A percentile compares a stretch with the other conserved stretches of the same genome.
Conservation (phyloP, 2,329 filamentous ascomycete species). For the Aspergillus vadensis region DNA sequence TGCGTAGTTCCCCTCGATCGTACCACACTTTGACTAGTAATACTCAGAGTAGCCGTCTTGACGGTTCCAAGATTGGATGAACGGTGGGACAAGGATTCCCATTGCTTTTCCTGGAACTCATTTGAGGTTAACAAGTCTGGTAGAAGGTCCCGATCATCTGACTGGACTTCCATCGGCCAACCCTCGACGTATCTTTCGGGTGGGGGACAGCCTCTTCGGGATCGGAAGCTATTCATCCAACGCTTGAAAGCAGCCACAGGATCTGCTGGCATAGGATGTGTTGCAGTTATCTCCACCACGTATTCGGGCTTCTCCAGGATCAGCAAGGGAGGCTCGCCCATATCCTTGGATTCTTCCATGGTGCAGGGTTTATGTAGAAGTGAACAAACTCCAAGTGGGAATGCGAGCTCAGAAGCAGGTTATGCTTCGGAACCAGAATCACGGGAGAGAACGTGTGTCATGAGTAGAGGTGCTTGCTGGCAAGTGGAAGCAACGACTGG, state of each 20-base stretch:
- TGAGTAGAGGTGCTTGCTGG: no score
- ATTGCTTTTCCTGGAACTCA: slow-evolving; percentile 38
- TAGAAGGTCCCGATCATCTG: slow-evolving; percentile 14
- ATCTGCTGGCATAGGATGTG: slow-evolving; percentile 6
- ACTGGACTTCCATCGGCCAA: slow-evolving; percentile 36
- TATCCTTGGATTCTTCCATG: slow-evolving; percentile 21
- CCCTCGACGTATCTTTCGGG: slow-evolving; percentile 37
- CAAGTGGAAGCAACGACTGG: slow-evolving; percentile 3
- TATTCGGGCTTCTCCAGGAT: slow-evolving; percentile 4
- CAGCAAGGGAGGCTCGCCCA: slow-evolving; percentile 6
- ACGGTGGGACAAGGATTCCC: slow-evolving; percentile 72
- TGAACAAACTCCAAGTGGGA: not conserved
- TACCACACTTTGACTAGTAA: slow-evolving; percentile 70
- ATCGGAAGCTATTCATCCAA: slow-evolving; percentile 43
- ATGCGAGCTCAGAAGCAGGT: no score
- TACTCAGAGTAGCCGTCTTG: slow-evolving; percentile 77
- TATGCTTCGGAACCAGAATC: not conserved
- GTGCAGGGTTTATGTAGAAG: not conserved
- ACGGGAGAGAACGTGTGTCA: not conserved
- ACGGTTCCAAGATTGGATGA: slow-evolving; percentile 78
- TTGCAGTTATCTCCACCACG: slow-evolving; percentile 8
- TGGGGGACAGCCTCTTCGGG: slow-evolving; percentile 24
- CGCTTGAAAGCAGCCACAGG: slow-evolving; percentile 33
- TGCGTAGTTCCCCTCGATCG: slow-evolving; percentile 62
- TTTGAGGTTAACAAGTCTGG: slow-evolving; percentile 22